A percentile compares a stretch with the other conserved stretches of the same genome.
These are phyloP conservation scores for Neopestalotiopsis sp. DNA, from an alignment of 2,329 filamentous ascomycete genomes.

Conservation along the genomic window DNA sequence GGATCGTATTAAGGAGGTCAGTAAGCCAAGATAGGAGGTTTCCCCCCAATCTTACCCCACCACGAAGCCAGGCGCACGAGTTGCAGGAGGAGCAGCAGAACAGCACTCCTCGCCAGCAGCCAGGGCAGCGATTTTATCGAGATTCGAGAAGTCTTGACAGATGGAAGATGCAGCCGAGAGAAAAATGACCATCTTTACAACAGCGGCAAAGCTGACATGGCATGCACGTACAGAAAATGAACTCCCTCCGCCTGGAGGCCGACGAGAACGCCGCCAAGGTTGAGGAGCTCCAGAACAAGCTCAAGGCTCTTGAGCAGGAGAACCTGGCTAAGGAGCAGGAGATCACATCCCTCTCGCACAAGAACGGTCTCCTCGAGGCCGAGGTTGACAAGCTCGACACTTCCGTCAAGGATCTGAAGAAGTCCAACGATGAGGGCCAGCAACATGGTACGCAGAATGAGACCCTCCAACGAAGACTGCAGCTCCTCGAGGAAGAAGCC, in stretches of 20 bases:
- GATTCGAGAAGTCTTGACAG: background rate
- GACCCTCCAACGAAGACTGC: constrained; percentile 86
- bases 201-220: constrained; percentile 17
- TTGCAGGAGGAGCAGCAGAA: constrained; percentile 25
- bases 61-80: constrained; percentile 28
- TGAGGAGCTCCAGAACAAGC: constrained; percentile 84
- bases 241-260: constrained; percentile 89
- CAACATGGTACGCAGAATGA: constrained; percentile 90
- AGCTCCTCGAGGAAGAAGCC: constrained; percentile 96
- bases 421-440: constrained; percentile 79
- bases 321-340: constrained; percentile 97
- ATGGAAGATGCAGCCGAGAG: background rate
- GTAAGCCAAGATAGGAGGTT: constrained; percentile 41
- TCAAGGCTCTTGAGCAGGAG: constrained; percentile 93
- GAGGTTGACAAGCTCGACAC: constrained; percentile 94
- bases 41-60: constrained; percentile 37
- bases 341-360: constrained; percentile 94
- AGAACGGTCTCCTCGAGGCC: constrained; percentile 86
- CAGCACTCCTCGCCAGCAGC: background rate
- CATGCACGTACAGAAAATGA: constrained; percentile 76
- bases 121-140: background rate
- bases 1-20: constrained; percentile 91
- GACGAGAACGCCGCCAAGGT: constrained; percentile 82
- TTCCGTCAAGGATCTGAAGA: constrained; percentile 85
- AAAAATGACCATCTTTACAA: background rate